Evolutionary conservation across 352 stramenopile genomes (phyloP), one percentile per base, ranked within the genome.

Genomic region (Globisporangium nagaii): DNA sequence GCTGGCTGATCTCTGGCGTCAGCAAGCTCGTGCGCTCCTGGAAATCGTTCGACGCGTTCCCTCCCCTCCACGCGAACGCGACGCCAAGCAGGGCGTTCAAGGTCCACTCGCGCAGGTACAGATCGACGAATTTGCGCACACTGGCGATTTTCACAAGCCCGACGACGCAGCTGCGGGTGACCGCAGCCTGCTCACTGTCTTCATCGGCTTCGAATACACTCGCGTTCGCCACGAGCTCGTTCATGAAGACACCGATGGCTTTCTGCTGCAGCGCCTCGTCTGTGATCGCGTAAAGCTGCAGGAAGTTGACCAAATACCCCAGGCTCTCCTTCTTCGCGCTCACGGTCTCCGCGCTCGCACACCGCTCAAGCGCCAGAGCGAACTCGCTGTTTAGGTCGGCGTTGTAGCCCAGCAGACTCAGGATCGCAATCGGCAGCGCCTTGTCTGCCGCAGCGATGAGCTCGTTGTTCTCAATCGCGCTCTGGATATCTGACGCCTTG

Each of bases 351-450:
- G 69, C 69, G 15, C 56, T 51, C 34, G 64, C 55, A 27, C 86
- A 82, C 5, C 70, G 63, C 2, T 73, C 42, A 4, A 91, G 62
- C 1, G 70, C 70, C 10, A 65, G 48, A 15, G 65, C 64, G 27
- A 89, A 86, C 31, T 88, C 81, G 25, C 70, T 70, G 31, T 86
- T 88, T 9, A 91, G 54, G 53, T 91, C 78, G 0, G 78, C 62
- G 17, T 76, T 88, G 59, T 86, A 91, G 0, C 81, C 81, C 1
- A 91, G 63, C 30, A 91, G 56, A 30, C 75, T 75, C 11, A 91
- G 46, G 20, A 91, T 72, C 7, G 81, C 70, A 1, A 88, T 73
- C 10, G 70, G 65, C 8, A 88, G 50, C 4, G 75, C 62, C 42
- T 91, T 89, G 49, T 87, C 72, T 3, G 64, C 63, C 0, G 68